phyloP scores from a whole-genome alignment of 2,329 filamentous ascomycete species.

The Trichoderma cornu-damae region DNA sequence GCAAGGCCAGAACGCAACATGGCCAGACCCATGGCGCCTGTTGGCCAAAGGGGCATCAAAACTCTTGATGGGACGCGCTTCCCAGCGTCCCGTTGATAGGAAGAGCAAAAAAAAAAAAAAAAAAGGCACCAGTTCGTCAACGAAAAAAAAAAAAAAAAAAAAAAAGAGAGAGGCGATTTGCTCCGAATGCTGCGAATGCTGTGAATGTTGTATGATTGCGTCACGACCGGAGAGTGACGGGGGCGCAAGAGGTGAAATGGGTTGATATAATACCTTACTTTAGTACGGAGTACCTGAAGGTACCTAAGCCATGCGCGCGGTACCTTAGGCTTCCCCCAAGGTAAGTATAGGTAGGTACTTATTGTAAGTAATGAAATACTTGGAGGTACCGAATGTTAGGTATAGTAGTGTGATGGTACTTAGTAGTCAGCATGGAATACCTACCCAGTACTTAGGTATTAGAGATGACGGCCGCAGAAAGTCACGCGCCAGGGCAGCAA shows the following conservation, averaged over 20 bases:
- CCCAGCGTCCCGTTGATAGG: not conserved
- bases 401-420: too few relatives aligned
- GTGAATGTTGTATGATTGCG: slow-evolving; percentile 8
- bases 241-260: slow-evolving; percentile 1
- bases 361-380: not conserved
- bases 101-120: too few relatives aligned
- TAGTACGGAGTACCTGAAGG: not conserved
- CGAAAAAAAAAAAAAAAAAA: not conserved
- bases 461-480: too few relatives aligned
- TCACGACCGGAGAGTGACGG: slow-evolving; percentile 13
- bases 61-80: not conserved
- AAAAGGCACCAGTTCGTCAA: too few relatives aligned
- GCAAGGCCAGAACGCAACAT: slow-evolving; percentile 31
- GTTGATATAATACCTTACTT: slow-evolving; percentile 5
- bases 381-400: too few relatives aligned
- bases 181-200: not conserved
- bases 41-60: slow-evolving; percentile 5
- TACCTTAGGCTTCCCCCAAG: too few relatives aligned
- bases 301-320: too few relatives aligned
- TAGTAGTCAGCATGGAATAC: too few relatives aligned
- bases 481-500: not conserved
- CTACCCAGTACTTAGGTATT: too few relatives aligned
- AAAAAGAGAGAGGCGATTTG: not conserved
- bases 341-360: not conserved
- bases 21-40: slow-evolving; percentile 16